phyloP scores from a whole-genome alignment of 2,329 filamentous ascomycete species.

The Sarocladium oryzae region DNA sequence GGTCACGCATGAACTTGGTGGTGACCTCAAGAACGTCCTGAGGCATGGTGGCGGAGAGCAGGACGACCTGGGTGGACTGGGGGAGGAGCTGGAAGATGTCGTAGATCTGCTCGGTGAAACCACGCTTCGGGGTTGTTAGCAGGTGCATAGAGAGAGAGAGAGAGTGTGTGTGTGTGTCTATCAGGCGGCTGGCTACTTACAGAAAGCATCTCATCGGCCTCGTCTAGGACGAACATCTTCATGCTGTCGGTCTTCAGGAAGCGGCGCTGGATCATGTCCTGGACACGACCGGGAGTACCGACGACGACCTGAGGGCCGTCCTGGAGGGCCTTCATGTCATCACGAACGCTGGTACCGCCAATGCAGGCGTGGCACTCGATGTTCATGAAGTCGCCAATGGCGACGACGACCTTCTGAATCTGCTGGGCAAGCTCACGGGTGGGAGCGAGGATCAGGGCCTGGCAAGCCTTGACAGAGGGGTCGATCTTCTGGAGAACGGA shows the following conservation, averaged over 20 bases:
- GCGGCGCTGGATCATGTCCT: constrained; percentile 99
- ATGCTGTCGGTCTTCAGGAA: constrained; percentile 95
- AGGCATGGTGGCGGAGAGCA: constrained; percentile 97
- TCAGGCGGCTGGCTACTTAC: too few species aligned
- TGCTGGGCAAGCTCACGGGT: constrained; percentile 98
- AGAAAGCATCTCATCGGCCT: constrained; percentile 99
- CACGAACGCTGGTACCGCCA: constrained; percentile 94
- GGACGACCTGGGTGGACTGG: constrained; percentile 95
- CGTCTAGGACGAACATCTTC: constrained; percentile 99
- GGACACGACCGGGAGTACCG: constrained; percentile 95
- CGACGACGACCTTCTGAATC: constrained; percentile 98
- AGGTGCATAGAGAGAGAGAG: too few species aligned
- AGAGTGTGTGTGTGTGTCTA: too few species aligned
- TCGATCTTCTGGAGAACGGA: constrained; percentile 99
- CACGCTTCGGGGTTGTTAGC: constrained; percentile 55
- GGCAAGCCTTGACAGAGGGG: constrained; percentile 87
- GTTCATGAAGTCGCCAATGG: constrained; percentile 99
- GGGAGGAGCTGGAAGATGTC: constrained; percentile 99
- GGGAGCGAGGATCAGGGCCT: constrained; percentile 95
- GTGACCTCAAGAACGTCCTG: constrained; percentile 99
- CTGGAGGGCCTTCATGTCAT: constrained; percentile 96
- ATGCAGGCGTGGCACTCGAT: constrained; percentile 99
- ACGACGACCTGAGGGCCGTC: constrained; percentile 96
- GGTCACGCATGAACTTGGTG: constrained; percentile 99
- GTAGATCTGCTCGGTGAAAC: constrained; percentile 99